Conservation (phyloP, 2,329 filamentous ascomycete species). For the Alternaria ventricosa region DNA sequence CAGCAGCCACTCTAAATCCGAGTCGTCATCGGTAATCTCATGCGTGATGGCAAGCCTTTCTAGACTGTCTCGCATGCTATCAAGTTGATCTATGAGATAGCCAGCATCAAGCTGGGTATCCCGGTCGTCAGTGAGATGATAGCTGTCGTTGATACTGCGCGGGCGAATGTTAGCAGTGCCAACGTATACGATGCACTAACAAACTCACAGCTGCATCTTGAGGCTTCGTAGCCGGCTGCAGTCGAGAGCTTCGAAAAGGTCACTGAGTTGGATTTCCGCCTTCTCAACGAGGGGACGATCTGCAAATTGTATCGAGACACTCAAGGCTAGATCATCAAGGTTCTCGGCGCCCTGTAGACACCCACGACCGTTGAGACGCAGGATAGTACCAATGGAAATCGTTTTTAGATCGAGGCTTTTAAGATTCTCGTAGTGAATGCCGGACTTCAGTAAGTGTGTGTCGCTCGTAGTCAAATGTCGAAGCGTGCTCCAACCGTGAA, state of each 20-base stretch:
- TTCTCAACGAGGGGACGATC: slow-evolving; percentile 20
- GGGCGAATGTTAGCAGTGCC: not conserved
- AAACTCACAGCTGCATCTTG: slow-evolving; percentile 15
- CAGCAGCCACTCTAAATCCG: slow-evolving; percentile 20
- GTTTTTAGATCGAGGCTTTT: slow-evolving; percentile 20
- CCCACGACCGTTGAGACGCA: slow-evolving; percentile 30
- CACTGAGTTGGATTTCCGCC: slow-evolving; percentile 20
- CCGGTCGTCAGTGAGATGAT: slow-evolving; percentile 19
- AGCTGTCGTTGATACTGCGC: slow-evolving; percentile 21
- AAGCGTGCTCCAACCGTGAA: slow-evolving; percentile 13
- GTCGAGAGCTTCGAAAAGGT: slow-evolving; percentile 28
- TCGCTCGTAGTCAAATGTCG: slow-evolving; percentile 22
- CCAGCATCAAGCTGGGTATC: slow-evolving; percentile 16
- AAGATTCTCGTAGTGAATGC: slow-evolving; percentile 19
- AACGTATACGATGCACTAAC: not conserved
- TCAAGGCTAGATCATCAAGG: slow-evolving; percentile 18
- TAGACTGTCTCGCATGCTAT: slow-evolving; percentile 12
- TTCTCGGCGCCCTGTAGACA: slow-evolving; percentile 25
- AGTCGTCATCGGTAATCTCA: slow-evolving; percentile 17
- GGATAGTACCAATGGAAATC: slow-evolving; percentile 21
- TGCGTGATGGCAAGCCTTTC: slow-evolving; percentile 20
- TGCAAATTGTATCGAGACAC: slow-evolving; percentile 24
- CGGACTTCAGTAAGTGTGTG: slow-evolving; percentile 21
- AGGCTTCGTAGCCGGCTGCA: slow-evolving; percentile 21
- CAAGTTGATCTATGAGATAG: slow-evolving; percentile 24